A percentile compares a stretch with the other conserved stretches of the same genome.
phyloP scores from a whole-genome alignment of 179 eudicot genomes.

The Monotropa hypopitys region DNA sequence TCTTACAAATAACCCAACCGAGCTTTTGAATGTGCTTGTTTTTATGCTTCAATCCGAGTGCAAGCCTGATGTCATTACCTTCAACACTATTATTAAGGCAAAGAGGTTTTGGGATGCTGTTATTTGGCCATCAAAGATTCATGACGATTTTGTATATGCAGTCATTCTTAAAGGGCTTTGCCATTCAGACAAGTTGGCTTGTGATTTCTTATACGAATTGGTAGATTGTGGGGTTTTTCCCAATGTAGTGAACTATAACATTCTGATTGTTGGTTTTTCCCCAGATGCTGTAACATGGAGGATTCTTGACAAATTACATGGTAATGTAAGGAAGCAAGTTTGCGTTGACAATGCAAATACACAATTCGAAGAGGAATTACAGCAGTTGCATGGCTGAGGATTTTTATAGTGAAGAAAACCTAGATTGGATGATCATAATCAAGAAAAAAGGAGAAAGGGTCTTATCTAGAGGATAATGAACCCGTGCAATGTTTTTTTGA shows the following conservation, averaged over 20 bases:
- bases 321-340: conserved; percentile 9
- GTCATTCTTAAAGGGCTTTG: conserved; percentile 73
- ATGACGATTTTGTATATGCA: conserved; percentile 68
- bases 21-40: conserved; percentile 63
- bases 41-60: conserved; percentile 57
- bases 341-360: neutral
- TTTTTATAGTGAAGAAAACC: neutral
- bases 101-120: conserved; percentile 64
- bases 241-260: conserved; percentile 62
- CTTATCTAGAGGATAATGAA: neutral
- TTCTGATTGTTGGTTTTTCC: conserved; percentile 49
- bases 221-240: conserved; percentile 61
- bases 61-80: conserved; percentile 64
- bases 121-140: conserved; percentile 72
- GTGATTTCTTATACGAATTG: conserved; percentile 71
- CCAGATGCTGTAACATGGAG: conserved; percentile 93
- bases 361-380: neutral
- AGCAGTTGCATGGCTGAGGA: neutral
- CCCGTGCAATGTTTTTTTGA: too few species aligned
- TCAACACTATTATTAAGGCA: conserved; percentile 69
- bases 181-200: conserved; percentile 48
- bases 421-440: neutral
- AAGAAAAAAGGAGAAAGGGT: neutral
- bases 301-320: conserved; percentile 56
- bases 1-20: conserved; percentile 41